Conservation (phyloP, 2,329 filamentous ascomycete genomes). For the Talaromyces pinophilus region DNA sequence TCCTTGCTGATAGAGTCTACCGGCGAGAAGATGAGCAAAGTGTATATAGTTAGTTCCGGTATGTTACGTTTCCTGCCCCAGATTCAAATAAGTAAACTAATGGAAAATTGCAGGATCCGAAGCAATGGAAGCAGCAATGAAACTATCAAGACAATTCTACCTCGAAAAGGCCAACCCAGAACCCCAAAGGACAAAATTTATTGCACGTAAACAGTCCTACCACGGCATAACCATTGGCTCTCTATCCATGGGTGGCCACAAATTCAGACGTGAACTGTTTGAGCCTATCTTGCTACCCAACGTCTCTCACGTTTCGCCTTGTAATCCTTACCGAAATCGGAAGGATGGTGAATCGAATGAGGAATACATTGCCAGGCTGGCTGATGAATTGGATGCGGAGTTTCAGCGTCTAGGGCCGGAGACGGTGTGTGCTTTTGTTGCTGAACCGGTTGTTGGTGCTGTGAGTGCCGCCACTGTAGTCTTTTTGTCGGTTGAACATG, state of each 20-base stretch:
- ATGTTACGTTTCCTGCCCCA: constrained; percentile 20
- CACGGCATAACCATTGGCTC: constrained; percentile 67
- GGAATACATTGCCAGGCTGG: constrained; percentile 62
- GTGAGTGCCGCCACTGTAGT: constrained; percentile 46
- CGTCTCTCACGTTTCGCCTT: constrained; percentile 64
- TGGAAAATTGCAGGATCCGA: constrained; percentile 57
- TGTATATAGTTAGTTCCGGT: constrained; percentile 62
- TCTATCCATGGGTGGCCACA: constrained; percentile 57
- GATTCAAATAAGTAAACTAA: background rate
- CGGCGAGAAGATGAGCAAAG: constrained; percentile 54
- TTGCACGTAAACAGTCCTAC: constrained; percentile 66
- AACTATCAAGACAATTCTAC: constrained; percentile 67
- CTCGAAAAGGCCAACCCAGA: constrained; percentile 57
- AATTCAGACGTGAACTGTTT: constrained; percentile 61
- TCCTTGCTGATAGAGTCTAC: constrained; percentile 54
- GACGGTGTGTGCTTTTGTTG: constrained; percentile 70
- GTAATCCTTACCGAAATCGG: constrained; percentile 65
- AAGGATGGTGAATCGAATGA: constrained; percentile 54
- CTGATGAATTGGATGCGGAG: constrained; percentile 66
- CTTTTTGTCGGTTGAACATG: background rate
- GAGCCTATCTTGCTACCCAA: constrained; percentile 59
- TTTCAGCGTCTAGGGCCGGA: constrained; percentile 65
- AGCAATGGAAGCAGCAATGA: constrained; percentile 68
- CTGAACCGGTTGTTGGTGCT: constrained; percentile 71
- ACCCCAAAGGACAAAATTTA: constrained; percentile 60